A percentile compares a stretch with the other conserved stretches of the same genome.
Evolutionary conservation across 108 stramenopile genomes (phyloP).

Genomic region (Cyclotella kingstonii): DNA sequence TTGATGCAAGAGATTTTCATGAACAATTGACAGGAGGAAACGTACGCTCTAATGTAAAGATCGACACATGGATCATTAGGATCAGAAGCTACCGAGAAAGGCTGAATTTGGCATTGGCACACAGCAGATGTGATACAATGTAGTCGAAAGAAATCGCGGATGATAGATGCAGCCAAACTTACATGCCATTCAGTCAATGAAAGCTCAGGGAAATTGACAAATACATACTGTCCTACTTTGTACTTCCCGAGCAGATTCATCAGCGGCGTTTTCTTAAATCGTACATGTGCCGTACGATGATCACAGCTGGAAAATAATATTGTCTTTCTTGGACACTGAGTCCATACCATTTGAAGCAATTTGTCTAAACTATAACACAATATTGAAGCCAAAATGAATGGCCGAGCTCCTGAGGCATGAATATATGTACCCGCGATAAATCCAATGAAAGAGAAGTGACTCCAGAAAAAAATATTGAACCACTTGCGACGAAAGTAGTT

Average conservation of each 20-base stretch:
- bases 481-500: constrained; percentile 22
- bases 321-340: constrained; percentile 16
- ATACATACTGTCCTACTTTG: constrained; percentile 26
- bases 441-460: constrained; percentile 21
- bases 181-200: constrained; percentile 34
- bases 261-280: constrained; percentile 16
- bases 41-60: constrained; percentile 27
- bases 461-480: constrained; percentile 37
- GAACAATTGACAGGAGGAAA: constrained; percentile 2
- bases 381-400: constrained; percentile 15
- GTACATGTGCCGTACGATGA: constrained; percentile 18
- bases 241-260: constrained; percentile 10
- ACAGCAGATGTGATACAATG: background rate
- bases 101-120: constrained; percentile 3
- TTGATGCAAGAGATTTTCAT: background rate
- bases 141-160: background rate
- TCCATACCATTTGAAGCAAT: constrained; percentile 13
- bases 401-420: constrained; percentile 22
- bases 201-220: constrained; percentile 30
- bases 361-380: constrained; percentile 20
- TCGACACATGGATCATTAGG: constrained; percentile 20
- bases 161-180: background rate
- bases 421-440: constrained; percentile 17
- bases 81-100: constrained; percentile 33
- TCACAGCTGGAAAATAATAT: constrained; percentile 10